phyloP scores from a whole-genome alignment of 1,284 basidiomycete genomes.

The Vanrija sp. region DNA sequence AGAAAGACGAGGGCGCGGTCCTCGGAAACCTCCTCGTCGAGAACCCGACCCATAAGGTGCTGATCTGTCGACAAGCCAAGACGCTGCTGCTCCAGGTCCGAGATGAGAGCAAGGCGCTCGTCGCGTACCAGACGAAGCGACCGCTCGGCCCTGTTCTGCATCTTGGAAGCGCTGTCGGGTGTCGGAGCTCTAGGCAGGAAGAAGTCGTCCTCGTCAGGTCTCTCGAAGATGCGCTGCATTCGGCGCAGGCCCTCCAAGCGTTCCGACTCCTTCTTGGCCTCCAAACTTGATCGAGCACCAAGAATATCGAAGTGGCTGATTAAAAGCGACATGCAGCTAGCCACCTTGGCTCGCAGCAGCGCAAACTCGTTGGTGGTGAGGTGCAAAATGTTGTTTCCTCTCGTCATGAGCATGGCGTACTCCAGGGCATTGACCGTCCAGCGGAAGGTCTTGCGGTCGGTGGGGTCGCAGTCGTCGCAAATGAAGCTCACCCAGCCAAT shows the following conservation, averaged over 20 bases:
- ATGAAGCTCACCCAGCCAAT: slow-evolving; percentile 99
- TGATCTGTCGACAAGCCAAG: slow-evolving; percentile 63
- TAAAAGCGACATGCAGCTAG: slow-evolving; percentile 91
- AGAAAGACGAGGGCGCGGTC: slow-evolving; percentile 87
- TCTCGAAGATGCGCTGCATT: slow-evolving; percentile 57
- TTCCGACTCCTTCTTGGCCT: slow-evolving; percentile 85
- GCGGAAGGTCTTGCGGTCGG: slow-evolving; percentile 93
- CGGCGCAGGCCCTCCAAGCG: slow-evolving; percentile 68
- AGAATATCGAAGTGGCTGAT: slow-evolving; percentile 98
- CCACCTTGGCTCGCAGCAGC: slow-evolving; percentile 84
- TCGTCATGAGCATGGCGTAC: slow-evolving; percentile 85
- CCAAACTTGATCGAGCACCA: slow-evolving; percentile 80
- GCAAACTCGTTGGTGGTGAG: slow-evolving; percentile 85
- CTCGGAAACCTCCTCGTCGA: slow-evolving; percentile 86
- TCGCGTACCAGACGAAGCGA: slow-evolving; percentile 71
- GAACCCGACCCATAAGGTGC: slow-evolving; percentile 76
- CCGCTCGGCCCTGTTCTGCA: slow-evolving; percentile 51
- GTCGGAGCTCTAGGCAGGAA: slow-evolving; percentile 32
- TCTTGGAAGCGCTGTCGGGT: slow-evolving; percentile 25
- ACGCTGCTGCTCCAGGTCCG: slow-evolving; percentile 61
- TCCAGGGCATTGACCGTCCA: slow-evolving; percentile 98
- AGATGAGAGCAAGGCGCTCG: slow-evolving; percentile 59
- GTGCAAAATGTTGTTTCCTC: slow-evolving; percentile 84
- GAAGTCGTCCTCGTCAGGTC: slow-evolving; percentile 52
- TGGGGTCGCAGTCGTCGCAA: slow-evolving; percentile 94